Evolutionary conservation across 768 basidiomycete species (phyloP).

Genomic region (Lactarius vividus): DNA sequence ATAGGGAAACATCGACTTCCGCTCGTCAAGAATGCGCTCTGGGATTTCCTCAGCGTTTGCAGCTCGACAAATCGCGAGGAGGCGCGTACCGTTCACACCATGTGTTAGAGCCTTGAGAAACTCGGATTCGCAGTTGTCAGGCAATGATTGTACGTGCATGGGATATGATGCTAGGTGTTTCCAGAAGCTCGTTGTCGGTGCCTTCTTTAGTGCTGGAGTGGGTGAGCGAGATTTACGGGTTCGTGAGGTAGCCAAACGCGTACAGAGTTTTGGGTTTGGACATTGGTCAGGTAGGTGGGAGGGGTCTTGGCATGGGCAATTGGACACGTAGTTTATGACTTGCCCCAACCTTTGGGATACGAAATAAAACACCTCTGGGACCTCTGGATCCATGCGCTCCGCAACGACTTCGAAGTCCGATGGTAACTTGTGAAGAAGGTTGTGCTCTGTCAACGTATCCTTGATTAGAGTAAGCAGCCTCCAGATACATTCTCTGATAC

Average conservation of each 20-base stretch:
- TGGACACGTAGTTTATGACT: constrained; percentile 15
- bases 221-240: background rate
- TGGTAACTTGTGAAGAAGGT: constrained; percentile 10
- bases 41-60: background rate
- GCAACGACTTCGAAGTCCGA: constrained; percentile 12
- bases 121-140: constrained; percentile 7
- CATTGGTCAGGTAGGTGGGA: constrained; percentile 7
- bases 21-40: constrained; percentile 19
- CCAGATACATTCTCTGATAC: constrained; percentile 4
- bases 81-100: constrained; percentile 1
- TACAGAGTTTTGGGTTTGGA: constrained; percentile 6
- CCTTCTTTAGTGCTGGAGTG: background rate
- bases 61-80: background rate
- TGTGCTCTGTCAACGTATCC: background rate
- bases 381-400: constrained; percentile 17
- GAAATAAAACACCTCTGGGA: constrained; percentile 14
- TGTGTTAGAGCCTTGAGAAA: constrained; percentile 18
- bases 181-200: constrained; percentile 11
- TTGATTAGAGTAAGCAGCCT: background rate
- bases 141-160: constrained; percentile 10
- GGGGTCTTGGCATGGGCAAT: constrained; percentile 4
- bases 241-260: background rate
- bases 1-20: constrained; percentile 18
- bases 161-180: constrained; percentile 9
- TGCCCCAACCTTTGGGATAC: constrained; percentile 1